Evolutionary conservation across 2,329 filamentous ascomycete genomes (phyloP), one percentile per base, ranked within the genome.

Genomic region (Neofusicoccum cordaticola): DNA sequence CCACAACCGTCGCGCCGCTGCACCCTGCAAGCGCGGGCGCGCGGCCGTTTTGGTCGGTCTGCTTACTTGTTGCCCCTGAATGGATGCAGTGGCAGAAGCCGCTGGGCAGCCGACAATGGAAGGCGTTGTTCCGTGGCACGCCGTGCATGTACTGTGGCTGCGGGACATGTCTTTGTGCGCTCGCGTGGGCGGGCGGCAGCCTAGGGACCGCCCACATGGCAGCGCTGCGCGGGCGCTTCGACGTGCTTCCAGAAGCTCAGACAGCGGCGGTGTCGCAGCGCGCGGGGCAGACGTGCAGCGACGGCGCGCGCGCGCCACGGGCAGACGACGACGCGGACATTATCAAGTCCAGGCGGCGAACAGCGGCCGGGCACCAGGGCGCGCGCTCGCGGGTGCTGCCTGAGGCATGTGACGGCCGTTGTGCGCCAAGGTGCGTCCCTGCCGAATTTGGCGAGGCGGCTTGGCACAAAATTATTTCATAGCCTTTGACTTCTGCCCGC

Each of bases 401-500:
- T 58, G 39, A 58, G 53, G 53, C 53, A 58, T 31, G 22, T 4
- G 13, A 42, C 41, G 39, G 39, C 41, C 41, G 62, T 52, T 63
- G 62, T 47, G 62, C 51, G 62, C 62, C 62, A 63, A 57, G 62
- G 62, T 39, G 13, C 51, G 62, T 47, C 50, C 50, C 62, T 63
- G 41, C 62, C 62, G 50, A 63, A 57, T 63, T 50, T 56, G 62
- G 62, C 51, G 51, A 63, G 51, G 62, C 62, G 62, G 62, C 62
- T 63, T 56, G 62, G 62, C 62, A 63, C 62, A 63, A 63, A 63
- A 63, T 63, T 63, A 63, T 63, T 63, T 63, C 62, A 63, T 63
- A 63, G 62, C 50, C 50, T 47, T 53, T 52, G 42, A 41, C 51
- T 39, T 53, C 57, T 56, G 41, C 41, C 35, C 31, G 62, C 62